These are phyloP conservation scores for Mortierella claussenii DNA, from an alignment of 192 early-diverging fungal species.

Conservation along the genomic window DNA sequence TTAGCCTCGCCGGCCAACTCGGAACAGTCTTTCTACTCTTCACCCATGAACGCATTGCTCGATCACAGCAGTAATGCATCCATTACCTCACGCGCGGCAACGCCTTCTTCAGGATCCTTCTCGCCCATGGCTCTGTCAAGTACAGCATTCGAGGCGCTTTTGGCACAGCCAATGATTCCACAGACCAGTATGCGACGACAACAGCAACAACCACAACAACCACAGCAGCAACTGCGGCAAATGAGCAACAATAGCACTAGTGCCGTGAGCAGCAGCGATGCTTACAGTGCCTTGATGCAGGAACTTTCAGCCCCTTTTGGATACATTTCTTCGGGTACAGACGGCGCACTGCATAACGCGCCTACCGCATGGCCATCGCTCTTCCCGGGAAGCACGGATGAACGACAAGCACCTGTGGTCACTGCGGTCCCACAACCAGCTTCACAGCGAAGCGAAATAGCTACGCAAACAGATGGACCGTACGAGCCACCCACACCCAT, in stretches of 20 bases:
- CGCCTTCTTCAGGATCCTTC: conserved; percentile 23
- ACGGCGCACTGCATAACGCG: not conserved
- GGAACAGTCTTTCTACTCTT: conserved; percentile 17
- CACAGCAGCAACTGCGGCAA: conserved; percentile 11
- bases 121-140: conserved; percentile 35
- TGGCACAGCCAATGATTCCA: conserved; percentile 18
- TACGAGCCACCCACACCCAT: conserved; percentile 27
- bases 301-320: conserved; percentile 25
- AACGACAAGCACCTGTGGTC: not conserved
- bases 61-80: conserved; percentile 7
- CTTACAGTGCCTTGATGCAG: conserved; percentile 12
- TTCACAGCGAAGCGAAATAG: conserved; percentile 36
- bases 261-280: not conserved
- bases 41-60: conserved; percentile 23
- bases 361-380: conserved; percentile 45
- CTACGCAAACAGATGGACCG: conserved; percentile 38
- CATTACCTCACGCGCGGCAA: conserved; percentile 1
- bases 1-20: conserved; percentile 27
- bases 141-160: conserved; percentile 23
- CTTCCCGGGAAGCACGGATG: conserved; percentile 14
- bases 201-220: not conserved
- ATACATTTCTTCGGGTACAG: conserved; percentile 11
- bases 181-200: not conserved
- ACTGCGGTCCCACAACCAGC: not conserved
- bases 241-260: not conserved